phyloP scores from a whole-genome alignment of 768 basidiomycete genomes.

The Aureoboletus auriporus region DNA sequence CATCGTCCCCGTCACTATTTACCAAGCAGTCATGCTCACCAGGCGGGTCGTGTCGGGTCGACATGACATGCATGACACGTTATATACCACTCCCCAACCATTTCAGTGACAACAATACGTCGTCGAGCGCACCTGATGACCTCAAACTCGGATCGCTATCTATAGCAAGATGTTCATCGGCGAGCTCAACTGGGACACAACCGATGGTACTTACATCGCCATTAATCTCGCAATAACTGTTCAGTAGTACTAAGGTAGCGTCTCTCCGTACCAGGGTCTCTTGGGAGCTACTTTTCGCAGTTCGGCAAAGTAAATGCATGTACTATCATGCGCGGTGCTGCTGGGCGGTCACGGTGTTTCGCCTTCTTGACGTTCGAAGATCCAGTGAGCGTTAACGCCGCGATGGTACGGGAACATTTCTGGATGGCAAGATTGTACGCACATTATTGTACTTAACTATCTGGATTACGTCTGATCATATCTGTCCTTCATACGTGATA shows the following conservation, averaged over 20 bases:
- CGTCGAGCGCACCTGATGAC: too few species aligned
- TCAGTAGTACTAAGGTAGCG: slow-evolving; percentile 42
- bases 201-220: slow-evolving; percentile 76
- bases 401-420: slow-evolving; percentile 93
- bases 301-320: slow-evolving; percentile 97
- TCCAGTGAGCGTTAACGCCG: slow-evolving; percentile 87
- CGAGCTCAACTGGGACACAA: slow-evolving; percentile 99
- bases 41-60: too few species aligned
- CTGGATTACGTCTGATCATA: slow-evolving; percentile 18
- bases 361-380: slow-evolving; percentile 97
- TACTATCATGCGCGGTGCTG: slow-evolving; percentile 97
- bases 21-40: too few species aligned
- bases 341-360: slow-evolving; percentile 93
- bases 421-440: slow-evolving; percentile 96
- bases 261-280: slow-evolving; percentile 50
- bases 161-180: slow-evolving; percentile 99
- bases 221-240: slow-evolving; percentile 32
- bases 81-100: too few species aligned
- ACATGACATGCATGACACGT: too few species aligned
- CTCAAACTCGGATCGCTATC: slow-evolving; percentile 24
- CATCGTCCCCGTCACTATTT: too few species aligned
- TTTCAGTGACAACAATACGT: too few species aligned
- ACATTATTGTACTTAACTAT: slow-evolving; percentile 23
- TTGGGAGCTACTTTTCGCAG: slow-evolving; percentile 87
- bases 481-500: neutral